Evolutionary conservation across 768 basidiomycete genomes (phyloP), one percentile per base, ranked within the genome.

Genomic region (Austroboletus eburneus): DNA sequence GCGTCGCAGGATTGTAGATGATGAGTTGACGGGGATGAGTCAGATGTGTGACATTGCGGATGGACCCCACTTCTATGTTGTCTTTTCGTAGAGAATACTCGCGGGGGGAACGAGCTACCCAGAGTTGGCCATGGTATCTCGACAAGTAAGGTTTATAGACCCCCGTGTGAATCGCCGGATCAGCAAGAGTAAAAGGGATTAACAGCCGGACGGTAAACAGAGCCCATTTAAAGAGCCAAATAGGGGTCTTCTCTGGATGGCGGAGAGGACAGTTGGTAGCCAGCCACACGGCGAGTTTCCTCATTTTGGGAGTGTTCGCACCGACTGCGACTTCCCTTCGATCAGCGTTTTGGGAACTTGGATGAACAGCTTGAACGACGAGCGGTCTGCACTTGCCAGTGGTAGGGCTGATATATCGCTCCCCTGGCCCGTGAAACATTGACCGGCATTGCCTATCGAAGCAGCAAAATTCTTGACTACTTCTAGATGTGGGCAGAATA

Each of bases 321-420:
- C 25, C 43, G n/a, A 62, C 27, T 0, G 1, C 0, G 5, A 27
- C 9, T 22, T 62, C 53, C 8, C 3, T 27, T 7, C 43, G 10
- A 5, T 24, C 27, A 1, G 5, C 9, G 12, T 6, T 14, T 5
- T 5, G 16, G n/a, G 0, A 2, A 1, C 24, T 39, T 5, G 61
- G 54, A n/a, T 51, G 47, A 21, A 62, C 49, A n/a, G 54, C 61
- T 34, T 65, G 61, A n/a, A 65, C 49, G n/a, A n/a, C n/a, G n/a
- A n/a, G n/a, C n/a, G n/a, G n/a, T n/a, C n/a, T n/a, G n/a, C n/a
- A n/a, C n/a, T 14, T 63, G 18, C 59, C 63, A 4, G 48, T 54
- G 18, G 46, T 38, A 9, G 57, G 43, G 22, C 60, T 64, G 45
- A 59, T 46, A 16, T 62, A 62, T 45, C 60, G 49, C 24, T 58